These are phyloP conservation scores for Xylariaceae sp. DNA, from an alignment of 2,329 filamentous ascomycete species.

Conservation along the genomic window DNA sequence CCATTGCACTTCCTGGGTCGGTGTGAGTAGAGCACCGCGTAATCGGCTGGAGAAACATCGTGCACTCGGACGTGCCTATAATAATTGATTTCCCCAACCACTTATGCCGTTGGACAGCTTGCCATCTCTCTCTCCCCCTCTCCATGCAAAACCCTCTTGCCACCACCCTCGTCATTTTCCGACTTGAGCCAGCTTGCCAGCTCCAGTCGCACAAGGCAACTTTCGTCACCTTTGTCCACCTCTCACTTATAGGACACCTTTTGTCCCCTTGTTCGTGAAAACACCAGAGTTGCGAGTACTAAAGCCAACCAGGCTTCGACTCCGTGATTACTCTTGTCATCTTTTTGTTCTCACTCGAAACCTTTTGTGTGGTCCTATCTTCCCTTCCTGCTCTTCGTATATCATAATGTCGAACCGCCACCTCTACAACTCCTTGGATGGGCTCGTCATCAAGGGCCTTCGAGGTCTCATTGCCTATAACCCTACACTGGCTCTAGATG, in stretches of 20 bases:
- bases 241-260: not conserved
- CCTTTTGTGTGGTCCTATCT: not conserved
- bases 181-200: slow-evolving; percentile 1
- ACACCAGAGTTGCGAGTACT: not conserved
- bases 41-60: not conserved
- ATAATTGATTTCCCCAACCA: slow-evolving; percentile 9
- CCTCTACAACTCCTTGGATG: slow-evolving; percentile 47
- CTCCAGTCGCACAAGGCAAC: not conserved
- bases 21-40: not conserved
- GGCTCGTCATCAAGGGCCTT: slow-evolving; percentile 48
- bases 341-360: not conserved
- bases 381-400: not conserved
- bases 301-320: not conserved
- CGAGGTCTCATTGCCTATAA: slow-evolving; percentile 50
- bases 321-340: not conserved
- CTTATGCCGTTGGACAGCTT: slow-evolving; percentile 8
- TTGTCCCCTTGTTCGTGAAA: not conserved
- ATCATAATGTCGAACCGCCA: slow-evolving; percentile 46
- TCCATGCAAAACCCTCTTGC: slow-evolving; percentile 4
- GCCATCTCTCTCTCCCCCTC: slow-evolving; percentile 5
- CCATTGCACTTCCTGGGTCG: not conserved
- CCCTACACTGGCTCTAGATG: slow-evolving; percentile 44
- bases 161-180: slow-evolving; percentile 1
- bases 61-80: slow-evolving; percentile 6
- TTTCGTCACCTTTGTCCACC: not conserved